Base-by-base conservation (phyloP, 2,329 filamentous ascomycete species). In the Grosmannia penicillata region DNA sequence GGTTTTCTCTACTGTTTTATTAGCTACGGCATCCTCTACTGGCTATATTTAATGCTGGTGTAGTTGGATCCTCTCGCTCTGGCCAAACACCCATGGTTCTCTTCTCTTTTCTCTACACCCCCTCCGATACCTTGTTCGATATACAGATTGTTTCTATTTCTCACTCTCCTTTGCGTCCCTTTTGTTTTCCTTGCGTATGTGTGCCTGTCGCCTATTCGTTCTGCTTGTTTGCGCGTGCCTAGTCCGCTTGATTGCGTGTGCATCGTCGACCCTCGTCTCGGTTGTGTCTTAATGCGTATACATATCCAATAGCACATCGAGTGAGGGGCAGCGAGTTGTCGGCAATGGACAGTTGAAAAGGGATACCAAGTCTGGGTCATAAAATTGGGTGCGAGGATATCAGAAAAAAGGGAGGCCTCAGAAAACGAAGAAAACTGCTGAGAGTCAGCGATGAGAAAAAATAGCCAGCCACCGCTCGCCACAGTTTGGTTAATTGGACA, bases 71-170 rank as follows among this genome's bases (percentile, higher is more conserved):
- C 29, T 34, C 18, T 37, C 24, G 21, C 17, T 24, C 29, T 18
- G 30, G n/a, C 34, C 39, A 31, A 41, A 35, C 39, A 25, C 39
- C n/a, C 27, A 23, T 42, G n/a, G 21, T 32, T 22, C 29, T 27
- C 26, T 33, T 23, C 30, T 27, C 33, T 28, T 15, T 3, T 21
- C 28, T 36, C 18, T 33, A 22, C 29, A 19, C 28, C 32, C 32
- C 33, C 40, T 41, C 38, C 24, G 45, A 65, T 65, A 65, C 62
- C 61, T 65, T 65, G 60, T 66, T 62, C 58, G 49, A 54, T 53
- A 55, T 53, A 55, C 47, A 50, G 45, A 48, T 48, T 51, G 44
- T 38, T 41, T 37, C 33, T 40, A 15, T 33, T 17, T n/a, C n/a
- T 40, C 27, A 17, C 15, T 34, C 25, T 34, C 14, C 21, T 9